Evolutionary conservation across 2,329 filamentous ascomycete species (phyloP), one percentile per base, ranked within the genome.

Genomic region (Paraphaeosphaeria minitans): DNA sequence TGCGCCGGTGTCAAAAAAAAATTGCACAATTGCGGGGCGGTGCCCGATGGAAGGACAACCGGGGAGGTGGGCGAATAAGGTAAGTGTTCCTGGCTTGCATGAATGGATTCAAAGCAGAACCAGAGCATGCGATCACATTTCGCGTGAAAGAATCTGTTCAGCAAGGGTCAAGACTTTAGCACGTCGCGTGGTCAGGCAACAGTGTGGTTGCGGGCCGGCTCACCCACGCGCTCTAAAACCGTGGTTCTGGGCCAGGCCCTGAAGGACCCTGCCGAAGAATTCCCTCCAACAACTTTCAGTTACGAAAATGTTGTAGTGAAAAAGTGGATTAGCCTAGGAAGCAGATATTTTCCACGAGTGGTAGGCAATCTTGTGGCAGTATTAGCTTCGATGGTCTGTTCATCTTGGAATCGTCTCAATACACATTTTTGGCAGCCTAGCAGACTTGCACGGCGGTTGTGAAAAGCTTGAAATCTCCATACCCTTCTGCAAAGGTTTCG

Each of bases 1-100:
- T 27, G 35, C 48, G 48, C 35, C 47, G 29, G 47, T 22, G 6
- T 37, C 14, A 31, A 51, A 51, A 51, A 50, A 51, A 14, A 41
- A 13, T 43, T 41, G 13, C 35, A 16, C 24, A 9, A 12, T 21
- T 27, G 48, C 33, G 12, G 48, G 31, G 27, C 45, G 14, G 33
- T 51, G 21, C 19, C 37, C 21, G 19, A 21, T 31, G n/a, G 35
- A 24, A 27, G 21, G 33, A 41, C 12, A 27, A 13, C 14, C 33
- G 33, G 33, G 4, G 21, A 12, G 13, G 14, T 7, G 35, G 22
- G 22, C 48, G 19, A 41, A 51, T 51, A n/a, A 21, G 48, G 48
- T 13, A 51, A 29, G 33, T 27, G 16, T 14, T 51, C 47, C 47
- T 50, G 2, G 47, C 22, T 50, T 31, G 31, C 47, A 39, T 39